These are phyloP conservation scores for Clohesyomyces aquaticus DNA, from an alignment of 495 filamentous ascomycete genomes.

Conservation along the genomic window DNA sequence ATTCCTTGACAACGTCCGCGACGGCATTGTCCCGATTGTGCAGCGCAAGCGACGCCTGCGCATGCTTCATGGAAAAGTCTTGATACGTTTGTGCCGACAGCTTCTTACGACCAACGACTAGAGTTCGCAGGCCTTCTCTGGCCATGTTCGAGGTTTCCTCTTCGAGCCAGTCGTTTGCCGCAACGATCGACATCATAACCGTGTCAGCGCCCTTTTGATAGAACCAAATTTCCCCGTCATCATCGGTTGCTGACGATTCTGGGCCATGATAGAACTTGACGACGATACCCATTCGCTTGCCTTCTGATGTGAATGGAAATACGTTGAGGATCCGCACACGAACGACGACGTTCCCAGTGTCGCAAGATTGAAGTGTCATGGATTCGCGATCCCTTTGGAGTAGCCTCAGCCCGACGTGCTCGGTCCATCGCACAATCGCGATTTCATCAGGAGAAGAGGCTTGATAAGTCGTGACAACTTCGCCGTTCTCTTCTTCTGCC, in stretches of 20 bases:
- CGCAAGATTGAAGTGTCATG: slow-evolving; percentile 79
- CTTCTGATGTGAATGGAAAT: slow-evolving; percentile 96
- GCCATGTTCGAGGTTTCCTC: slow-evolving; percentile 99
- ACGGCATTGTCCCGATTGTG: slow-evolving; percentile 78
- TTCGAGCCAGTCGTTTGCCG: slow-evolving; percentile 95
- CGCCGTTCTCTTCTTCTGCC: slow-evolving; percentile 76
- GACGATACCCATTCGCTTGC: slow-evolving; percentile 98
- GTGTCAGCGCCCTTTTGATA: slow-evolving; percentile 99
- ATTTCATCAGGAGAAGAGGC: slow-evolving; percentile 98
- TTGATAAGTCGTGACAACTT: slow-evolving; percentile 83
- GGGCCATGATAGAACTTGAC: slow-evolving; percentile 69
- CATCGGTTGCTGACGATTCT: slow-evolving; percentile 42
- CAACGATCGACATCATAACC: slow-evolving; percentile 93
- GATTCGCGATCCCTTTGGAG: slow-evolving; percentile 82
- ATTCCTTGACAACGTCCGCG: slow-evolving; percentile 74
- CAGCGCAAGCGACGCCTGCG: slow-evolving; percentile 77
- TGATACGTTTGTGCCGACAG: slow-evolving; percentile 75
- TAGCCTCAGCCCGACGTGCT: slow-evolving; percentile 85
- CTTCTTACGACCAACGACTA: slow-evolving; percentile 87
- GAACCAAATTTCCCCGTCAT: slow-evolving; percentile 84
- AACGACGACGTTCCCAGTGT: slow-evolving; percentile 75
- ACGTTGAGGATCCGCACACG: slow-evolving; percentile 90
- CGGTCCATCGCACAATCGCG: slow-evolving; percentile 94
- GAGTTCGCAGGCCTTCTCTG: slow-evolving; percentile 88
- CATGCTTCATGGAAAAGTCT: slow-evolving; percentile 75